Evolutionary conservation across 495 filamentous ascomycete species (phyloP).

Genomic region (Hyaloscypha finlandica): DNA sequence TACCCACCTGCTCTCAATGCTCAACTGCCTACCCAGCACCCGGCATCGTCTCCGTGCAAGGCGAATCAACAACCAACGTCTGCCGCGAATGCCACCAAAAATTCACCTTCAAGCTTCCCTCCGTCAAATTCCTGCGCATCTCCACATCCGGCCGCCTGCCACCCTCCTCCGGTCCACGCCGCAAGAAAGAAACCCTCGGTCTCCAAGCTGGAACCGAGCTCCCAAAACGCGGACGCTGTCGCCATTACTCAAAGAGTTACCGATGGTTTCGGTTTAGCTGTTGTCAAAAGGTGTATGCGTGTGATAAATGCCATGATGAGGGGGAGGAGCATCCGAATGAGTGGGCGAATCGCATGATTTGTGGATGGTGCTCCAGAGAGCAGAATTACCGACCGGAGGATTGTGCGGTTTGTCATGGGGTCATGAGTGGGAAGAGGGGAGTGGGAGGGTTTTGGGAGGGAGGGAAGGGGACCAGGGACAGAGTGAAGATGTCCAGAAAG

Average conservation of each 20-base stretch:
- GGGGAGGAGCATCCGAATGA: slow-evolving; percentile 73
- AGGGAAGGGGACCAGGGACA: slow-evolving; percentile 80
- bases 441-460: slow-evolving; percentile 83
- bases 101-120: slow-evolving; percentile 81
- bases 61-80: slow-evolving; percentile 73
- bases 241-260: slow-evolving; percentile 77
- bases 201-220: slow-evolving; percentile 79
- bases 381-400: slow-evolving; percentile 81
- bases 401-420: slow-evolving; percentile 75
- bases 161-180: slow-evolving; percentile 47
- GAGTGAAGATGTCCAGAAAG: slow-evolving; percentile 68
- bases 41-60: slow-evolving; percentile 70
- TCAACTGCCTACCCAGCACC: slow-evolving; percentile 65
- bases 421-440: slow-evolving; percentile 64
- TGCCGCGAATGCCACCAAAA: slow-evolving; percentile 82
- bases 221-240: slow-evolving; percentile 71
- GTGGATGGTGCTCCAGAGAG: slow-evolving; percentile 80
- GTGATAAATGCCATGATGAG: slow-evolving; percentile 83
- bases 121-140: slow-evolving; percentile 78
- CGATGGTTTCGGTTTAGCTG: slow-evolving; percentile 81
- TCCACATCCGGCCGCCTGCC: slow-evolving; percentile 49
- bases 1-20: slow-evolving; percentile 80
- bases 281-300: slow-evolving; percentile 64
- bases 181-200: slow-evolving; percentile 72
- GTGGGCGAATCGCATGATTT: slow-evolving; percentile 88